phyloP scores from a whole-genome alignment of 163 green algal species.

The Scenedesmus sp. region DNA sequence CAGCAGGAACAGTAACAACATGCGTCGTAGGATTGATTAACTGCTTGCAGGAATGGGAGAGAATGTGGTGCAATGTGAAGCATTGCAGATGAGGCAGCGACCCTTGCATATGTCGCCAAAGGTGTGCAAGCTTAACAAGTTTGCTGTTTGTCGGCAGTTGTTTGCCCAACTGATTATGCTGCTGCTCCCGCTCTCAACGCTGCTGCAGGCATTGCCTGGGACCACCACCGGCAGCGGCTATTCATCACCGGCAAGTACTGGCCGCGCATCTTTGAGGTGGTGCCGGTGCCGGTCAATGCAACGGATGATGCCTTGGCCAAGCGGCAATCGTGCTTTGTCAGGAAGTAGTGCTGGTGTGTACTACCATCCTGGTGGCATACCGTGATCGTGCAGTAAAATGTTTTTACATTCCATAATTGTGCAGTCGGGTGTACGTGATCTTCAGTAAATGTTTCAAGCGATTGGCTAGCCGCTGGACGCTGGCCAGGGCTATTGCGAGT shows the following conservation, averaged over 20 bases:
- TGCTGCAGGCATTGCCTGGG: conserved; percentile 87
- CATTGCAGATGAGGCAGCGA: no score
- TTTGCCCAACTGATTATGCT: neutral
- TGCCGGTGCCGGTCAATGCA: conserved; percentile 14
- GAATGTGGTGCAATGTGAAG: neutral
- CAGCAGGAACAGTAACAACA: no score
- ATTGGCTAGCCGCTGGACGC: no score
- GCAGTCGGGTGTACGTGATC: no score
- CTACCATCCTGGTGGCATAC: neutral
- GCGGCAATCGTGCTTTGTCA: neutral
- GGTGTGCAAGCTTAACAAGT: no score
- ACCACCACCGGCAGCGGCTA: conserved; percentile 70
- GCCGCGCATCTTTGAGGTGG: conserved; percentile 87
- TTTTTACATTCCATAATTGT: no score
- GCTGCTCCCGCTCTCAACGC: neutral
- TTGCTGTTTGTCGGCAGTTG: neutral
- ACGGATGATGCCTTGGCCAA: neutral
- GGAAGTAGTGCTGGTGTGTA: neutral
- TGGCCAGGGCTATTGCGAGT: no score
- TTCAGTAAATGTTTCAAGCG: no score
- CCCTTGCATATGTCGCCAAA: no score
- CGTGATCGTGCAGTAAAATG: no score
- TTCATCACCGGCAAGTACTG: conserved; percentile 95
- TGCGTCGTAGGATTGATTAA: neutral
- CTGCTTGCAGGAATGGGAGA: neutral